These are phyloP conservation scores for Monosporascus cannonballus DNA, from an alignment of 2,329 filamentous ascomycete species.

Conservation along the genomic window DNA sequence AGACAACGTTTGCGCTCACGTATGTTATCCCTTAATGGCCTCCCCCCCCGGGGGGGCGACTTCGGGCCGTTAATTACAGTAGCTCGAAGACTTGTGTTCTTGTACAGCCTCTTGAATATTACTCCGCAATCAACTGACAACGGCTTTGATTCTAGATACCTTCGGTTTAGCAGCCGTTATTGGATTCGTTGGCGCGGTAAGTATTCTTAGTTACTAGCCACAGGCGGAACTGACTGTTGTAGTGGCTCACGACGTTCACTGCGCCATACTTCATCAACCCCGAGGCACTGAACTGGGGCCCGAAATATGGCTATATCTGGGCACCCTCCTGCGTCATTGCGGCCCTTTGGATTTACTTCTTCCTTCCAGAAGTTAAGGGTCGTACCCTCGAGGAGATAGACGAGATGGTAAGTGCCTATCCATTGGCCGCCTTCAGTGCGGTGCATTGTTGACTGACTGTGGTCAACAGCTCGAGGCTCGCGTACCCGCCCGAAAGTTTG, in stretches of 20 bases:
- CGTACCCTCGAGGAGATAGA: conserved; percentile 49
- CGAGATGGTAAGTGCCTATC: conserved; percentile 37
- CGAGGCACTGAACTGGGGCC: conserved; percentile 47
- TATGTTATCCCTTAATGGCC: not conserved
- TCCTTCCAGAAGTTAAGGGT: conserved; percentile 47
- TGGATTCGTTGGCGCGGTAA: conserved; percentile 44
- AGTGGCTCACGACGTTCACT: conserved; percentile 51
- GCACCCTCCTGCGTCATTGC: conserved; percentile 28
- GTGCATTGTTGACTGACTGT: conserved; percentile 2
- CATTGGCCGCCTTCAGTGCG: conserved; percentile 9
- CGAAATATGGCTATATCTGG: conserved; percentile 54
- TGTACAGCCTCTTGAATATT: too few relatives aligned
- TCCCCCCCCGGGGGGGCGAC: not conserved
- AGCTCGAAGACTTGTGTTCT: too few relatives aligned
- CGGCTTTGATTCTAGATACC: conserved; percentile 28
- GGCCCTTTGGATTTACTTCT: conserved; percentile 38
- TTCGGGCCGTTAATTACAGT: not conserved
- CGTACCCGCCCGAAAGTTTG: conserved; percentile 30
- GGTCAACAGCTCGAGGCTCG: conserved; percentile 28
- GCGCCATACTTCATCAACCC: conserved; percentile 57
- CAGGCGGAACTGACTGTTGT: not conserved
- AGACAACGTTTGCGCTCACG: conserved; percentile 35
- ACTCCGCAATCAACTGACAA: not conserved
- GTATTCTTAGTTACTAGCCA: not conserved
- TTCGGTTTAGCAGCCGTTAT: conserved; percentile 49